These are phyloP conservation scores for Suillus subalutaceus DNA, from an alignment of 768 basidiomycete species.

Conservation along the genomic window DNA sequence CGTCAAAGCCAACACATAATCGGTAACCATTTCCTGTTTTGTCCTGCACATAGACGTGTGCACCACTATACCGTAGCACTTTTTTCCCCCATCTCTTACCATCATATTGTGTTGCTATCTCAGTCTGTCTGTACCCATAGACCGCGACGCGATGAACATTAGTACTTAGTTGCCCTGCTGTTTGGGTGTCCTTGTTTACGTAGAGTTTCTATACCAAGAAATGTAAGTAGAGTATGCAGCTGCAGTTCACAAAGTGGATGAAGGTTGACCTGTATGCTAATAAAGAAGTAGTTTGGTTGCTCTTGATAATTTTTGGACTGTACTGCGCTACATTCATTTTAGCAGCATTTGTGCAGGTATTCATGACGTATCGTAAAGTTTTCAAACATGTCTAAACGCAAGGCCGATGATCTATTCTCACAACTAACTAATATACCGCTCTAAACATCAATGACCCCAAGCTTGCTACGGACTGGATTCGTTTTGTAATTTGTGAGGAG, in stretches of 20 bases:
- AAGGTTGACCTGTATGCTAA: conserved; percentile 7
- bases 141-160: conserved; percentile 14
- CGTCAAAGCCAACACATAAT: conserved; percentile 18
- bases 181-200: background rate
- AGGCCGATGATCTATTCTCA: background rate
- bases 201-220: conserved; percentile 29
- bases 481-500: background rate
- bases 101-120: conserved; percentile 14
- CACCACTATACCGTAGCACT: conserved; percentile 8
- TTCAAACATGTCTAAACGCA: too few relatives aligned
- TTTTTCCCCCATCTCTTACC: background rate
- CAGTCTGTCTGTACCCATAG: conserved; percentile 9
- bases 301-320: background rate
- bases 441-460: background rate
- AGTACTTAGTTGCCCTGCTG: conserved; percentile 3
- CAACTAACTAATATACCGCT: background rate
- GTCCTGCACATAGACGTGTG: conserved; percentile 6
- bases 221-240: conserved; percentile 3
- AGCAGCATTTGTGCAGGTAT: background rate
- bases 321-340: background rate
- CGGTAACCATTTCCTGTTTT: conserved; percentile 4
- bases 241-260: conserved; percentile 5
- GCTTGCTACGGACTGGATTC: background rate
- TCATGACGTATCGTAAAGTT: too few relatives aligned
- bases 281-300: conserved; percentile 4